Evolutionary conservation across 352 stramenopile genomes (phyloP).

Genomic region (Pythium brassicae): DNA sequence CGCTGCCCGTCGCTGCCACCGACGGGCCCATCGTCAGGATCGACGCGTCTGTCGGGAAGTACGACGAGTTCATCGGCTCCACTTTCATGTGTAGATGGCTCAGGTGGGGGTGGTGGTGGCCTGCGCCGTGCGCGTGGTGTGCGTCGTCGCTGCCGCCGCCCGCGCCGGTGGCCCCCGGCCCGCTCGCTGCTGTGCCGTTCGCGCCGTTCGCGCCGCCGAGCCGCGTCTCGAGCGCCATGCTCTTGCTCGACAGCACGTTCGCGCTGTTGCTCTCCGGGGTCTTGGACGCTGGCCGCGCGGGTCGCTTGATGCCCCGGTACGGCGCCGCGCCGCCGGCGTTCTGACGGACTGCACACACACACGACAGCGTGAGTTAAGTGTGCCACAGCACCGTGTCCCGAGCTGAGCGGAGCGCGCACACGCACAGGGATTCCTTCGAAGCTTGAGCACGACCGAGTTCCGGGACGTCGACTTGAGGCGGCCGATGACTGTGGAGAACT

Average conservation of each 20-base stretch:
- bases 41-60: slow-evolving; percentile 60
- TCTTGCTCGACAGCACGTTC: slow-evolving; percentile 71
- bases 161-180: background rate
- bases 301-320: slow-evolving; percentile 61
- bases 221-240: slow-evolving; percentile 62
- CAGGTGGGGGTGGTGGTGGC: slow-evolving; percentile 13
- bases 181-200: slow-evolving; percentile 14
- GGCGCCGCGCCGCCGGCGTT: slow-evolving; percentile 44
- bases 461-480: slow-evolving; percentile 73
- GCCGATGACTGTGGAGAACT: slow-evolving; percentile 81
- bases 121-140: slow-evolving; percentile 11
- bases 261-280: slow-evolving; percentile 66
- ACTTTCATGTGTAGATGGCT: slow-evolving; percentile 47
- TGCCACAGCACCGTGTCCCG: too few species aligned
- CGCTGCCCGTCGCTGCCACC: slow-evolving; percentile 7
- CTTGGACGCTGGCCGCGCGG: slow-evolving; percentile 41
- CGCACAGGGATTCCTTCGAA: slow-evolving; percentile 78
- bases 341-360: slow-evolving; percentile 41
- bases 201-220: slow-evolving; percentile 35
- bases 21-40: slow-evolving; percentile 50
- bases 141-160: background rate
- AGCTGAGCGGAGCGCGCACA: too few species aligned
- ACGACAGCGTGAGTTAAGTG: slow-evolving; percentile 8
- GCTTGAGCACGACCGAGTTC: slow-evolving; percentile 77
- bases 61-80: slow-evolving; percentile 61